Percentiles rank a stretch among this genome's conserved stretches.
These are phyloP conservation scores for Penicillium canariense DNA, from an alignment of 495 filamentous ascomycete genomes.

Conservation along the genomic window DNA sequence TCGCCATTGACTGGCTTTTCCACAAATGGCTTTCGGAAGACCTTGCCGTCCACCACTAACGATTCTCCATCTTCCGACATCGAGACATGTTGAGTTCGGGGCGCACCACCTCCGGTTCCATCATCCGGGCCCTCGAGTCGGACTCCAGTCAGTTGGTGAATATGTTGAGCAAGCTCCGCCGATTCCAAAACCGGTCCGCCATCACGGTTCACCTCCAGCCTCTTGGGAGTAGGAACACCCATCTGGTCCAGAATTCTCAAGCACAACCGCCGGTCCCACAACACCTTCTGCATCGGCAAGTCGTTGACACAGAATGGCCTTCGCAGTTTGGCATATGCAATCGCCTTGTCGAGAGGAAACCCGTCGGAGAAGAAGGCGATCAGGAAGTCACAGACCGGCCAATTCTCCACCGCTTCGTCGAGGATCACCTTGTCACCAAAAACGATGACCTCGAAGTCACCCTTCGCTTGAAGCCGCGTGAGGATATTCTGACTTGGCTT, in stretches of 20 bases:
- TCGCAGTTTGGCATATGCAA: slow-evolving; percentile 84
- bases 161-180: slow-evolving; percentile 69
- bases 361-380: slow-evolving; percentile 98
- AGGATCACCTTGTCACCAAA: slow-evolving; percentile 99
- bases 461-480: slow-evolving; percentile 81
- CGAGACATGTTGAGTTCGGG: slow-evolving; percentile 63
- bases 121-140: slow-evolving; percentile 71
- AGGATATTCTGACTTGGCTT: slow-evolving; percentile 95
- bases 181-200: slow-evolving; percentile 81
- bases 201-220: slow-evolving; percentile 92
- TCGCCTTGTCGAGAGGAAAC: slow-evolving; percentile 95
- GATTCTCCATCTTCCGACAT: slow-evolving; percentile 84
- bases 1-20: slow-evolving; percentile 98
- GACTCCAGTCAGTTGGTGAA: slow-evolving; percentile 77
- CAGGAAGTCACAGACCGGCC: slow-evolving; percentile 77
- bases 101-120: slow-evolving; percentile 63
- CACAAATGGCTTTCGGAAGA: slow-evolving; percentile 90
- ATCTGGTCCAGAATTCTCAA: slow-evolving; percentile 84
- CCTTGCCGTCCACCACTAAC: slow-evolving; percentile 77
- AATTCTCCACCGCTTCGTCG: slow-evolving; percentile 75
- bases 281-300: slow-evolving; percentile 93
- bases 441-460: slow-evolving; percentile 92
- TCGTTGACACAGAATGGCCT: slow-evolving; percentile 98
- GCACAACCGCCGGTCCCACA: slow-evolving; percentile 94
- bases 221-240: slow-evolving; percentile 80